These are phyloP conservation scores for Capsicum pubescens DNA, from an alignment of 257 asterid species.

Conservation along the genomic window DNA sequence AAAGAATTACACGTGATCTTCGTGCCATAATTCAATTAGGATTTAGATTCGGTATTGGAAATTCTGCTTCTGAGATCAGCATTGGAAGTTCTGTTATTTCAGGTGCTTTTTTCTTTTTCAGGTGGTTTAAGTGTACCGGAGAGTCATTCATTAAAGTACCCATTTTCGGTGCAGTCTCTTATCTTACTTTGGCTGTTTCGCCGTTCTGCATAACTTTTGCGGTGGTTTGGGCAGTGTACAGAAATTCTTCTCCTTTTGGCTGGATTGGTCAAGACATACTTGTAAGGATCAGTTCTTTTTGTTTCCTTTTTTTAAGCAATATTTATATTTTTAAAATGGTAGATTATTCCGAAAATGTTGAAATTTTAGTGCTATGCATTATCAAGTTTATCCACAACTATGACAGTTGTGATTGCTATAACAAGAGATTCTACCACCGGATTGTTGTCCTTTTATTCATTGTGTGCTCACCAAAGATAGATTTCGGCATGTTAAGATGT, in stretches of 20 bases:
- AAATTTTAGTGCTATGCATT: neutral
- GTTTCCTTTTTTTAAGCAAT: neutral
- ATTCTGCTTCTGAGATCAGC: neutral
- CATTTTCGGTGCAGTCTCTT: conserved; percentile 61
- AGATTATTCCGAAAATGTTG: neutral
- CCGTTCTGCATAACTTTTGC: conserved; percentile 91
- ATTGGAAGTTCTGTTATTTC: conserved; percentile 2
- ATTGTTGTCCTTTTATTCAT: conserved; percentile 3
- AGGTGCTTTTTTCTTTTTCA: conserved; percentile 29
- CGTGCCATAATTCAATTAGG: neutral
- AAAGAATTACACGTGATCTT: neutral
- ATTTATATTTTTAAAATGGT: neutral
- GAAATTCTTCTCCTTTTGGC: conserved; percentile 61
- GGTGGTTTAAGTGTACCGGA: conserved; percentile 55
- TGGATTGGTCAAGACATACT: conserved; percentile 98
- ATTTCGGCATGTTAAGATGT: neutral
- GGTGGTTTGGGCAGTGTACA: conserved; percentile 80
- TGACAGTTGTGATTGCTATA: neutral
- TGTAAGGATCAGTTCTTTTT: conserved; percentile 41
- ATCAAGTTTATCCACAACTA: neutral
- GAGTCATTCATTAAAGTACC: conserved; percentile 56
- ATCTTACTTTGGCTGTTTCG: conserved; percentile 80
- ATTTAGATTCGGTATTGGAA: neutral
- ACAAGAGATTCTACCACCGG: neutral
- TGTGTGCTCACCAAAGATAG: conserved; percentile 14